Evolutionary conservation across 2,329 filamentous ascomycete genomes (phyloP), one percentile per base, ranked within the genome.

Genomic region (Mycosphaerelloides madeirae): DNA sequence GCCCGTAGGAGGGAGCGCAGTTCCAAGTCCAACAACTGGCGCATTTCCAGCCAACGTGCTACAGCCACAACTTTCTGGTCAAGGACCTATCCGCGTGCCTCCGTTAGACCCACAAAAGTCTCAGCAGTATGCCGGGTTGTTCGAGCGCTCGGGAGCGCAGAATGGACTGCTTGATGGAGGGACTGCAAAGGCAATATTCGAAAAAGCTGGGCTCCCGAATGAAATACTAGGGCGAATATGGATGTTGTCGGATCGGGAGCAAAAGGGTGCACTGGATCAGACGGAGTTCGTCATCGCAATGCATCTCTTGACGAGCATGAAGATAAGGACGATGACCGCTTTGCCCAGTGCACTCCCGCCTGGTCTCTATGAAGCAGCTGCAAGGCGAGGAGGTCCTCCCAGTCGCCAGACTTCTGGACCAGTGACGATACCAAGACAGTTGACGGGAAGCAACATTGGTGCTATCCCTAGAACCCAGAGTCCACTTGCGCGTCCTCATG

Each of bases 251-350:
- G 93, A 98, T 65, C 93, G 88, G 0, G 90, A 96, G 67, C 89
- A 95, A 68, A 82, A 90, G 41, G 93, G 93, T 39, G 82, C 85
- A 25, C 76, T 98, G 29, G 85, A 90, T 46, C 77, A 83, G 57
- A 91, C 89, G 12, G 93, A 97, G 60, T 98, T 98, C 65, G 86
- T 95, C 62, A 94, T 98, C 61, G 93, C 93, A 35, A 98, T 98
- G 93, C 93, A 98, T 66, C 74, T 98, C 49, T 76, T 98, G 50
- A 91, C 88, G 12, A 95, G 89, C 11, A 88, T 87, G 70, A 95
- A 95, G 73, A 85, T 83, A 11, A 86, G 89, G 16, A 76, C 82
- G 22, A 77, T 98, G 65, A 83, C 87, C 52, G 81, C 79, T 15
- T 75, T 97, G 44, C 93, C 93, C 1, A 84, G 74, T 49, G 80